These are phyloP conservation scores for Lipomyces starkeyi DNA, from an alignment of 805 yeast genomes.

Conservation along the genomic window DNA sequence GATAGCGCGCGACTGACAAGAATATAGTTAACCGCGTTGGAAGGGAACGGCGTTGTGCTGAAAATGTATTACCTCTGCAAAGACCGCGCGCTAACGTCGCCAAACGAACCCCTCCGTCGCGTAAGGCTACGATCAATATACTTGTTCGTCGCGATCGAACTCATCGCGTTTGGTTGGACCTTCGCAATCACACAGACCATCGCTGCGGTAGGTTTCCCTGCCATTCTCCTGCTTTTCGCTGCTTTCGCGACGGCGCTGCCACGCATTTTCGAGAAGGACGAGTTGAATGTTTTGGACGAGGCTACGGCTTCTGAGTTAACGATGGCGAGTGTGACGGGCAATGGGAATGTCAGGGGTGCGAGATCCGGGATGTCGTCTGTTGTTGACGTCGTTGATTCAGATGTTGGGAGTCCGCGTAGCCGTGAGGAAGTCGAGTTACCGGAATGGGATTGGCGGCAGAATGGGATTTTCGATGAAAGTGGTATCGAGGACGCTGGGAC, in stretches of 20 bases:
- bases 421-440: not conserved
- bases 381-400: not conserved
- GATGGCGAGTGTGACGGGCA: conserved; percentile 38
- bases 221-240: conserved; percentile 74
- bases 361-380: not conserved
- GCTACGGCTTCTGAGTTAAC: conserved; percentile 52
- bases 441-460: not conserved
- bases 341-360: not conserved
- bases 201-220: conserved; percentile 95
- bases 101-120: conserved; percentile 45
- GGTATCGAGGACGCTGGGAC: not conserved
- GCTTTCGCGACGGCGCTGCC: conserved; percentile 70
- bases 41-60: conserved; percentile 66
- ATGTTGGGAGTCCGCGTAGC: not conserved
- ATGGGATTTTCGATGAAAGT: not conserved
- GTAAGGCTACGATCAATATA: conserved; percentile 51
- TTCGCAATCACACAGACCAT: conserved; percentile 82
- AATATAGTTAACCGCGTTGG: conserved; percentile 57
- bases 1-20: not conserved
- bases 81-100: conserved; percentile 56
- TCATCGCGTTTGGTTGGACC: conserved; percentile 76
- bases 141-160: conserved; percentile 61
- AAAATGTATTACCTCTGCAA: conserved; percentile 67
- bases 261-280: conserved; percentile 62
- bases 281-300: conserved; percentile 68